Percentiles rank a stretch among this genome's conserved stretches.
These are phyloP conservation scores for Pholiota microspora DNA, from an alignment of 768 basidiomycete species.

Conservation along the genomic window DNA sequence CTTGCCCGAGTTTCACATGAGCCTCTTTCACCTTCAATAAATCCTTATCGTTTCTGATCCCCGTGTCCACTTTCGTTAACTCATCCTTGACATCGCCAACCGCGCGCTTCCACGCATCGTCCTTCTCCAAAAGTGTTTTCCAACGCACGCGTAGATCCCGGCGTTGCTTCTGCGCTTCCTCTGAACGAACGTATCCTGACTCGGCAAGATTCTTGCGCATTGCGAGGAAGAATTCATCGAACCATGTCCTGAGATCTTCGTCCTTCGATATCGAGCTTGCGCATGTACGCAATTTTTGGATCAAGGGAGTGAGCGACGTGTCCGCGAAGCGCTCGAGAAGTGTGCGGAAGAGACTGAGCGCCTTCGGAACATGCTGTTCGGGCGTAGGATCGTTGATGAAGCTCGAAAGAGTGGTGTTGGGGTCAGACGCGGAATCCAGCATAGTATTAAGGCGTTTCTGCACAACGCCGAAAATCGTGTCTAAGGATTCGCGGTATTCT, in stretches of 20 bases:
- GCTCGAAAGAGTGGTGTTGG: slow-evolving; percentile 47
- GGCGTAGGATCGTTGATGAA: slow-evolving; percentile 63
- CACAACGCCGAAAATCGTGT: slow-evolving; percentile 53
- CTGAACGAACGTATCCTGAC: slow-evolving; percentile 50
- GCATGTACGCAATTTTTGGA: slow-evolving; percentile 38
- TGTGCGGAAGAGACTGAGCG: slow-evolving; percentile 45
- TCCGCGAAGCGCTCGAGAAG: slow-evolving; percentile 52
- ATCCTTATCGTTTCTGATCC: slow-evolving; percentile 48
- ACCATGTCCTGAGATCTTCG: slow-evolving; percentile 49
- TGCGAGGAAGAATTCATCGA: slow-evolving; percentile 50
- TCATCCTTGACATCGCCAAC: slow-evolving; percentile 46
- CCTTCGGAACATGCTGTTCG: slow-evolving; percentile 58
- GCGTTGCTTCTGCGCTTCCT: slow-evolving; percentile 40
- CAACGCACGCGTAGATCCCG: slow-evolving; percentile 49
- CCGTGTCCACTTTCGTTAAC: slow-evolving; percentile 40
- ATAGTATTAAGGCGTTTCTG: slow-evolving; percentile 56
- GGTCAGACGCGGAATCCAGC: slow-evolving; percentile 45
- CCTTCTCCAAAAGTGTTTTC: slow-evolving; percentile 43
- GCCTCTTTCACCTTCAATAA: slow-evolving; percentile 44
- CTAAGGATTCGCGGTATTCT: slow-evolving; percentile 54
- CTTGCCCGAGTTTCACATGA: slow-evolving; percentile 44
- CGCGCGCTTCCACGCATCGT: slow-evolving; percentile 54
- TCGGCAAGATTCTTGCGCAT: slow-evolving; percentile 46
- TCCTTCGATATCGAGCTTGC: slow-evolving; percentile 52
- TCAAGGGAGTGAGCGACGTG: slow-evolving; percentile 49